phyloP scores from a whole-genome alignment of 257 asterid genomes.

The Ballota nigra region DNA sequence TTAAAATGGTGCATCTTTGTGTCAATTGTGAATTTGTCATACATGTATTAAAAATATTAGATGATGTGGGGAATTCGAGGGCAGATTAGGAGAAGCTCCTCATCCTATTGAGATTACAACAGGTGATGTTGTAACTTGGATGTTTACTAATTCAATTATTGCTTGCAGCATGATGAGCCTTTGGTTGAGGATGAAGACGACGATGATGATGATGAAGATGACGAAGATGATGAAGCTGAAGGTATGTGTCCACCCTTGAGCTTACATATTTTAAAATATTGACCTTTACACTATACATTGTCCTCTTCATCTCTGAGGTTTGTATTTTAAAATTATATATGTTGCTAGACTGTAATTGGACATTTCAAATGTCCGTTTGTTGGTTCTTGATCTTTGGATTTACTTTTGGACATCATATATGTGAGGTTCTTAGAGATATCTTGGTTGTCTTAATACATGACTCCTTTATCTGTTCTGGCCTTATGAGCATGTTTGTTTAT shows the following conservation, averaged over 20 bases:
- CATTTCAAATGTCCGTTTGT: background rate
- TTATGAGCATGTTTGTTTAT: background rate
- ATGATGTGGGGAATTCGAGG: background rate
- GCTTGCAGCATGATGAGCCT: slow-evolving; percentile 42
- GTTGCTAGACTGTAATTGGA: background rate
- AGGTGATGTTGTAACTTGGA: no score
- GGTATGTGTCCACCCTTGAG: slow-evolving; percentile 25
- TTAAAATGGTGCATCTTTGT: background rate
- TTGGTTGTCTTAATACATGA: background rate
- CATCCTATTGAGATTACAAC: no score
- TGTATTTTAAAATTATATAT: background rate
- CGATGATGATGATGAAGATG: slow-evolving; percentile 30
- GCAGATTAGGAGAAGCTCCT: background rate
- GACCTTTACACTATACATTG: background rate
- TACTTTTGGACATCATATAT: background rate
- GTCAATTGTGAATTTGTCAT: background rate
- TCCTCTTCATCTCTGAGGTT: background rate
- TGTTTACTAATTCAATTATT: slow-evolving; percentile 4
- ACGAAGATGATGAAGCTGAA: slow-evolving; percentile 42
- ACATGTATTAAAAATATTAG: background rate
- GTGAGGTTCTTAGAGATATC: background rate
- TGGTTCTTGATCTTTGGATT: background rate
- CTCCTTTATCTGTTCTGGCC: background rate
- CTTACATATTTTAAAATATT: background rate
- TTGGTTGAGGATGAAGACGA: slow-evolving; percentile 41